A percentile compares a stretch with the other conserved stretches of the same genome.
Evolutionary conservation across 805 yeast species (phyloP).

Genomic region (Scheffersomyces stipitis): DNA sequence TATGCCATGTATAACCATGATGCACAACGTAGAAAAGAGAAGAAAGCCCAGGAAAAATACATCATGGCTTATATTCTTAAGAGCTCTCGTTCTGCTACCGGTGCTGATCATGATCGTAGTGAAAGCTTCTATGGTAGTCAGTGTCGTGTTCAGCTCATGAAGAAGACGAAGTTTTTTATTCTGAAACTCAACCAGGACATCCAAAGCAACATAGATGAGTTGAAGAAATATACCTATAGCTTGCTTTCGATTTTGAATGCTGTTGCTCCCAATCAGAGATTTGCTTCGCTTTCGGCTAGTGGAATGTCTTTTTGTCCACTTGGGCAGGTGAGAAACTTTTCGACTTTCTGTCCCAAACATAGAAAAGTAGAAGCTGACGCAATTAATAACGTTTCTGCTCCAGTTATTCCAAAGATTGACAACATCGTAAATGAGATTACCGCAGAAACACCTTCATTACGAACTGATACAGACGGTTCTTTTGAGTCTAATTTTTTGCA

Average conservation of each 20-base stretch:
- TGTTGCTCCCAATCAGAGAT: neutral
- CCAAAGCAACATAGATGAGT: conserved; percentile 21
- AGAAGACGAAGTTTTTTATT: conserved; percentile 22
- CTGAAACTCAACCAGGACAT: conserved; percentile 31
- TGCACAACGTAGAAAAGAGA: conserved; percentile 15
- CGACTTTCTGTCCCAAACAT: neutral
- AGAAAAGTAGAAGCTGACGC: neutral
- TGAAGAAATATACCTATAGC: conserved; percentile 12
- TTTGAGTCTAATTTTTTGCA: conserved; percentile 19
- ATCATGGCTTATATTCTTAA: neutral
- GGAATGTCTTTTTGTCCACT: neutral
- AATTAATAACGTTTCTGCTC: neutral
- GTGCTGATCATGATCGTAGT: conserved; percentile 5
- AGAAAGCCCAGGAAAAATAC: neutral
- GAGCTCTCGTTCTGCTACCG: neutral
- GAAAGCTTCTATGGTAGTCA: neutral
- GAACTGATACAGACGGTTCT: conserved; percentile 6
- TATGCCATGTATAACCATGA: conserved; percentile 41
- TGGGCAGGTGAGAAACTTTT: neutral
- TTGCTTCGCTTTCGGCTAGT: neutral
- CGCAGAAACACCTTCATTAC: neutral
- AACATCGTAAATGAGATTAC: neutral
- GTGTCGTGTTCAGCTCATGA: neutral
- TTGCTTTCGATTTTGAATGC: neutral
- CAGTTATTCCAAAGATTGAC: neutral